Evolutionary conservation across 345 rosid genomes (phyloP).

Genomic region (Lumnitzera littorea): DNA sequence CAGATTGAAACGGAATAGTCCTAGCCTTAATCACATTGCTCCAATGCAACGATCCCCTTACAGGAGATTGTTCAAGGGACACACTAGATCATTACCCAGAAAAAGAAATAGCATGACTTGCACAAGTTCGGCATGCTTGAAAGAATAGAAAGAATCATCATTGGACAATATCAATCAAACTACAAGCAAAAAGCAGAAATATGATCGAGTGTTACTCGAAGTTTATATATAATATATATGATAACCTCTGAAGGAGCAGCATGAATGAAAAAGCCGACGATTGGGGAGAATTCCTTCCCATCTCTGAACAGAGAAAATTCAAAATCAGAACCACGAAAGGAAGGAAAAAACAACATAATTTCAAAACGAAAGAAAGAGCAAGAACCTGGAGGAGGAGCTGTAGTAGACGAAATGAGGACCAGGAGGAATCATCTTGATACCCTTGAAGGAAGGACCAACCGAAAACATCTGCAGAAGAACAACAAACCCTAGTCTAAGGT

Average conservation of each 20-base stretch:
- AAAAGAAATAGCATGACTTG: no score
- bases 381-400: slow-evolving; percentile 63
- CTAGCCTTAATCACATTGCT: no score
- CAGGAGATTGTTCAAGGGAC: no score
- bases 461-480: slow-evolving; percentile 44
- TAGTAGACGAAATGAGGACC: slow-evolving; percentile 83
- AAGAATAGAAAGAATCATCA: no score
- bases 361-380: not conserved
- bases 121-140: no score
- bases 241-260: slow-evolving; percentile 51
- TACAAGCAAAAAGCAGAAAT: not conserved
- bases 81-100: no score
- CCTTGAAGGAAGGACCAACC: slow-evolving; percentile 72
- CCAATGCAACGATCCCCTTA: no score
- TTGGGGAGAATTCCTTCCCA: slow-evolving; percentile 81
- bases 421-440: slow-evolving; percentile 94
- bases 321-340: not conserved
- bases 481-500: not conserved
- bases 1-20: no score
- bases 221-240: slow-evolving; percentile 4
- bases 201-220: not conserved
- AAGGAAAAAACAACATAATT: not conserved
- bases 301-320: slow-evolving; percentile 29
- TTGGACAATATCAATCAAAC: not conserved
- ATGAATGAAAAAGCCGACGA: slow-evolving; percentile 66